Percentiles rank a stretch among this genome's conserved stretches.
Conservation (phyloP, 1,284 basidiomycete genomes). For the Gastroboletus turbinatus region DNA sequence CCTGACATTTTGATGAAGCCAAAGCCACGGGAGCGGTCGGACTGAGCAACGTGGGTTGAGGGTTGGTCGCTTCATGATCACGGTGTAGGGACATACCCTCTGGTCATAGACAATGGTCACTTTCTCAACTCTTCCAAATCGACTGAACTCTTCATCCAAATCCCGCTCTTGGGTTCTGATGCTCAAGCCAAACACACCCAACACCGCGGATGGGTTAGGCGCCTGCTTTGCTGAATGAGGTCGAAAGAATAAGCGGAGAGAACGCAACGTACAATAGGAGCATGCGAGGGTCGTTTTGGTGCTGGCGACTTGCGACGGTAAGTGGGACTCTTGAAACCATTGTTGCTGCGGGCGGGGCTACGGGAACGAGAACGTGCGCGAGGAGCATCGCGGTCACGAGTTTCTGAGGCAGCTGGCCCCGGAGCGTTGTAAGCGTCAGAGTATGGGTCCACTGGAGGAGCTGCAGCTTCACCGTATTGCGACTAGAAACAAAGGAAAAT, state of each 20-base stretch:
- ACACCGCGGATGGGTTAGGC: slow-evolving; percentile 83
- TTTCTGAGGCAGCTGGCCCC: slow-evolving; percentile 46
- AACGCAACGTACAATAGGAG: slow-evolving; percentile 63
- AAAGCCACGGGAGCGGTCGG: slow-evolving; percentile 95
- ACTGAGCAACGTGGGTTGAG: slow-evolving; percentile 47
- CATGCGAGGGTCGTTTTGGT: slow-evolving; percentile 62
- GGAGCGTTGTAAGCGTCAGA: slow-evolving; percentile 76
- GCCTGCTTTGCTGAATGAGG: slow-evolving; percentile 58
- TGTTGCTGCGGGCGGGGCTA: slow-evolving; percentile 56
- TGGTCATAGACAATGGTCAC: slow-evolving; percentile 99
- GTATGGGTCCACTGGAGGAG: slow-evolving; percentile 72
- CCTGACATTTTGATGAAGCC: slow-evolving; percentile 95
- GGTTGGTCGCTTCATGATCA: slow-evolving; percentile 4
- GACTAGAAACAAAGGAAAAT: slow-evolving; percentile 13
- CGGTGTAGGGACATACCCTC: slow-evolving; percentile 65
- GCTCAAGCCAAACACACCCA: slow-evolving; percentile 95
- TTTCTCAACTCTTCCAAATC: slow-evolving; percentile 91
- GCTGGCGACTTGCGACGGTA: slow-evolving; percentile 48
- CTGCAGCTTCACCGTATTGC: slow-evolving; percentile 63
- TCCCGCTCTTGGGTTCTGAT: slow-evolving; percentile 94
- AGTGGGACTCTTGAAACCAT: slow-evolving; percentile 51
- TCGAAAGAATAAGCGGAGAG: slow-evolving; percentile 4
- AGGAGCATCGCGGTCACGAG: slow-evolving; percentile 46
- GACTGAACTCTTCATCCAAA: slow-evolving; percentile 89
- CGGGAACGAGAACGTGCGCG: slow-evolving; percentile 74